Conservation (phyloP, 2,329 filamentous ascomycete genomes). For the Exutisphaerella laricina region DNA sequence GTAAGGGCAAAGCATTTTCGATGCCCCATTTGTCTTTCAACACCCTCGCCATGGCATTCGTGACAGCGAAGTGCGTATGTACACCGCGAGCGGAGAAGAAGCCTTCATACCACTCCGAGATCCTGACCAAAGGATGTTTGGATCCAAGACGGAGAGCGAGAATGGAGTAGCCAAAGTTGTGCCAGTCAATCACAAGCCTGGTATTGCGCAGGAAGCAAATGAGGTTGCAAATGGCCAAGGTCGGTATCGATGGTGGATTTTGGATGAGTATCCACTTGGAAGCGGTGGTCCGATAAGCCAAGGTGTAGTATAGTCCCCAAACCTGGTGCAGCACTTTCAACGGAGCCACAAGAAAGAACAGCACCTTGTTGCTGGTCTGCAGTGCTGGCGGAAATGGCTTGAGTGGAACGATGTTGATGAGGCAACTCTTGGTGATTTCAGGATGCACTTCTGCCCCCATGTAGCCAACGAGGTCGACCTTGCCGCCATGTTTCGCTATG, state of each 20-base stretch:
- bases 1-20: conserved; percentile 57
- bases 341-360: conserved; percentile 74
- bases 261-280: conserved; percentile 81
- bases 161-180: conserved; percentile 97
- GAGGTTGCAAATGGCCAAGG: conserved; percentile 67
- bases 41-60: conserved; percentile 76
- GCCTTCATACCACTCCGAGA: conserved; percentile 74
- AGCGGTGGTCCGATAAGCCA: conserved; percentile 69
- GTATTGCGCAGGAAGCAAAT: conserved; percentile 73
- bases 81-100: conserved; percentile 62
- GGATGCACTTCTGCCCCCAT: conserved; percentile 78
- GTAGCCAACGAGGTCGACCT: conserved; percentile 84
- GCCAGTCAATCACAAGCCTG: conserved; percentile 88
- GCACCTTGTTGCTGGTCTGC: conserved; percentile 60
- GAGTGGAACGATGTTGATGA: conserved; percentile 67
- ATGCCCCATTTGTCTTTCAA: conserved; percentile 64
- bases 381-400: conserved; percentile 61
- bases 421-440: conserved; percentile 62
- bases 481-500: conserved; percentile 72
- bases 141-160: conserved; percentile 61
- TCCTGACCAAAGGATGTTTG: conserved; percentile 66
- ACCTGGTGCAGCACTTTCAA: conserved; percentile 83
- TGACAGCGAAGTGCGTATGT: conserved; percentile 70
- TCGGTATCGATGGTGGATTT: conserved; percentile 94
- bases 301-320: conserved; percentile 60